Evolutionary conservation across 495 filamentous ascomycete species (phyloP), one percentile per base, ranked within the genome.

Genomic region (Friedmanniomyces simplex): DNA sequence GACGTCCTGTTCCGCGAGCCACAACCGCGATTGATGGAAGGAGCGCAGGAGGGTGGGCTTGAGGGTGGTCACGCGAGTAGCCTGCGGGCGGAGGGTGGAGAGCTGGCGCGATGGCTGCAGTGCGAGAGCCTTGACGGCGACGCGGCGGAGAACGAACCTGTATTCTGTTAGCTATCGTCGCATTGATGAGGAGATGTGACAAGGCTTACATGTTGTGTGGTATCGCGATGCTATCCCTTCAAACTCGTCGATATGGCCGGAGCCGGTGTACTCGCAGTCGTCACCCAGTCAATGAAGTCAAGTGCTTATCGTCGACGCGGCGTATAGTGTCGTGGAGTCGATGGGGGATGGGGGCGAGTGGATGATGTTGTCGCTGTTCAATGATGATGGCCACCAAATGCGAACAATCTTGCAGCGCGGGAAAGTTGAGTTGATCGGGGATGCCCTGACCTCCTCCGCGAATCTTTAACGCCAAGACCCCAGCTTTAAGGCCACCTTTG

Each of bases 61-160:
- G 21, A 32, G 12, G 39, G 18, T 13, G 30, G 57, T 28, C 50
- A 57, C 47, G 21, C 46, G 57, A 50, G 28, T 36, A 13, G 43
- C 30, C 14, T 16, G 21, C 0, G 61, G 47, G 1, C 47, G 30
- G 24, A 46, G 12, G 28, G 57, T 37, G 8, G 52, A 52, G 26
- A 57, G 36, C 13, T 52, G 60, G 28, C 56, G 55, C 13, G 47
- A 18, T 1, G 60, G 28, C 14, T 47, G 57, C 20, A 46, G 46
- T 14, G 48, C 11, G n/a, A 63, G 7, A 28, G 82, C 77, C 55
- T 82, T 76, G 47, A 79, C 70, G 63, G 79, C 77, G 49, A 76
- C 76, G 62, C 78, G 77, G 55, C 80, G 79, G 60, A 83, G 62
- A 55, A 73, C 72, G 70, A 77, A 75, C 79, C 78, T 82, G 53